Base-by-base conservation (phyloP, 768 basidiomycete genomes). In the Lyophyllum shimeji region DNA sequence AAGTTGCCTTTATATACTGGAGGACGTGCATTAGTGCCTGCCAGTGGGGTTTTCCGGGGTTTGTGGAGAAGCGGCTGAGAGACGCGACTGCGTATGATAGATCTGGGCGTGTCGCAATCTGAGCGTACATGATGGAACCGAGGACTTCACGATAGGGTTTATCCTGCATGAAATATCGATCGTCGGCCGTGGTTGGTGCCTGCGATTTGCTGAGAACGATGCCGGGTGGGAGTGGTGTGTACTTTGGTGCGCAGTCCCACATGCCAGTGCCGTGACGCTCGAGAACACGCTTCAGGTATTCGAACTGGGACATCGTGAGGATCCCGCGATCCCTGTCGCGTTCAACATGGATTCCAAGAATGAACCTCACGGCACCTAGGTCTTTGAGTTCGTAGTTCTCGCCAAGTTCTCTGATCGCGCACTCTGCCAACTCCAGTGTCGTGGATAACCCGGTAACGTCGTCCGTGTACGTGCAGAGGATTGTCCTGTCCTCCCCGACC, bases 401-500 rank as follows among this genome's bases (percentile, higher is more conserved):
- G 12, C 31, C 45, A 15, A 55, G 23, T 21, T 55, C 53, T 1
- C 18, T 12, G 13, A 45, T 50, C 0, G 56, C 56, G 20, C 21
- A 3, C 39, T 24, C 48, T 40, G 3, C 39, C 55, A 2, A 6
- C 40, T n/a, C n/a, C 2, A 7, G 39, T 3, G 39, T 25, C 7
- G 55, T 27, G 20, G 55, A 50, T 6, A 50, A 33, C 2, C 49
- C 45, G 2, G n/a, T 44, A 0, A 33, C 44, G 15, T 56, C 15
- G 21, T 53, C 52, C 2, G 37, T 44, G 27, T 42, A 52, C 2
- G 56, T 64, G 43, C 46, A 50, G 2, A 37, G 61, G 3, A 67
- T 23, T 7, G 61, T 67, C 45, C 46, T 55, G 8, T 58, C 34
- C 1, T 46, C 44, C 9, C 57, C 39, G 9, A 23, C 21, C 7